Conservation (phyloP, 169 alveolate genomes). For the Cystoisospora suis region DNA sequence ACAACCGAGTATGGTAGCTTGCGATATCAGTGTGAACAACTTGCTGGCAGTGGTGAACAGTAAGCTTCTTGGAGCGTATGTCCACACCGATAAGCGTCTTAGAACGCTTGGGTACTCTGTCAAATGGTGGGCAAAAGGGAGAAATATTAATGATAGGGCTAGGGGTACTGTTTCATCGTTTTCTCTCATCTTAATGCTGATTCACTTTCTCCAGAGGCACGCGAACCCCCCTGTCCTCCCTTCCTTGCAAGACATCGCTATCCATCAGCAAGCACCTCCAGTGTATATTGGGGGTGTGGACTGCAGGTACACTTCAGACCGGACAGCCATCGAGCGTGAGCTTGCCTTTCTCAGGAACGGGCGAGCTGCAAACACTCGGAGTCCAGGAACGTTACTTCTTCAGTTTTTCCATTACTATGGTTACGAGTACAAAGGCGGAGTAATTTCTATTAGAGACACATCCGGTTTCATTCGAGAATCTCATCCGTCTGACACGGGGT, state of each 20-base stretch:
- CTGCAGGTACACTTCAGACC: constrained; percentile 61
- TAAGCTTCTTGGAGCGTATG: constrained; percentile 58
- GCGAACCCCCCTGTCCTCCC: constrained; percentile 55
- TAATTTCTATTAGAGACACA: constrained; percentile 35
- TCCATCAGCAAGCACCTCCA: constrained; percentile 49
- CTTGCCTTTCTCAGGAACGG: constrained; percentile 29
- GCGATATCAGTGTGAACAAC: constrained; percentile 69
- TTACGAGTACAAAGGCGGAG: constrained; percentile 43
- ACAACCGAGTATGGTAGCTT: constrained; percentile 46
- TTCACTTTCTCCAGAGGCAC: constrained; percentile 57
- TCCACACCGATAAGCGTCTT: constrained; percentile 39
- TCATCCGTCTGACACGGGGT: neutral
- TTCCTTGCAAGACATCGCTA: constrained; percentile 64
- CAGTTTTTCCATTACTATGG: constrained; percentile 65
- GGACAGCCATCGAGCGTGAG: constrained; percentile 29
- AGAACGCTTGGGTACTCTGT: constrained; percentile 62
- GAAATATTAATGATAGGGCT: constrained; percentile 60
- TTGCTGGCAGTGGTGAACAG: constrained; percentile 67
- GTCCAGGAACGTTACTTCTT: constrained; percentile 49
- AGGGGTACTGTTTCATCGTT: constrained; percentile 63
- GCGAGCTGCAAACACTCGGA: neutral
- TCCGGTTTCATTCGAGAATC: neutral
- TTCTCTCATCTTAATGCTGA: constrained; percentile 63
- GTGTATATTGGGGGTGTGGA: constrained; percentile 68
- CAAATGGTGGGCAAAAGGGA: constrained; percentile 60